Evolutionary conservation across 106 monocot genomes (phyloP).

Genomic region (Agapanthus africanus): DNA sequence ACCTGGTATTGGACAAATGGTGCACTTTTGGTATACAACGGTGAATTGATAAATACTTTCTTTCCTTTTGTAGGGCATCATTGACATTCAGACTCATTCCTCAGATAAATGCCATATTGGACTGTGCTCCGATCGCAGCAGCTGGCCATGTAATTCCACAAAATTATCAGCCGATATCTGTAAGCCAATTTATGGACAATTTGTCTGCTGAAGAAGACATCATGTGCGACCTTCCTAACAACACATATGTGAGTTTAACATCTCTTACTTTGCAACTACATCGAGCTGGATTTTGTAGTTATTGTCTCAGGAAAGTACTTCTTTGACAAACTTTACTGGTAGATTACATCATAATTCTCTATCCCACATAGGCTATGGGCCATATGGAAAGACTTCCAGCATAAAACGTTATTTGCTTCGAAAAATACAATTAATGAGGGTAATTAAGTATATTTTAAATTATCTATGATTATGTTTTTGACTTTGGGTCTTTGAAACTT

Average conservation of each 20-base stretch:
- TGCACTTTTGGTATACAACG: background rate
- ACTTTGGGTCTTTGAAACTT: too few relatives aligned
- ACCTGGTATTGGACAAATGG: too few relatives aligned
- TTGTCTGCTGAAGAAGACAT: slow-evolving; percentile 66
- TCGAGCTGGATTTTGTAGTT: background rate
- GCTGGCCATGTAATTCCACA: slow-evolving; percentile 84
- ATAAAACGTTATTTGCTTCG: too few relatives aligned
- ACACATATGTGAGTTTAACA: slow-evolving; percentile 39
- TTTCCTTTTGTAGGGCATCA: slow-evolving; percentile 46
- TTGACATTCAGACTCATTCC: slow-evolving; percentile 82
- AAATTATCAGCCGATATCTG: slow-evolving; percentile 69
- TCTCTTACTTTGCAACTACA: background rate
- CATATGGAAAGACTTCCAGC: too few relatives aligned
- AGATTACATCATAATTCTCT: too few relatives aligned
- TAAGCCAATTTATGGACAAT: slow-evolving; percentile 87
- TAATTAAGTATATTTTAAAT: background rate
- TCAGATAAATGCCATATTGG: slow-evolving; percentile 67
- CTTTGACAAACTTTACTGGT: too few relatives aligned
- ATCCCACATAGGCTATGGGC: too few relatives aligned
- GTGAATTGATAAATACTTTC: background rate
- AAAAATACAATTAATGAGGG: background rate
- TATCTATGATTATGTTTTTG: background rate
- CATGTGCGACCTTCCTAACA: slow-evolving; percentile 37
- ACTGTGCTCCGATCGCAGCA: slow-evolving; percentile 69
- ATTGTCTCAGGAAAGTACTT: too few relatives aligned